Evolutionary conservation across 192 early-diverging fungal genomes (phyloP), one percentile per base, ranked within the genome.

Genomic region (Lobosporangium transversale): DNA sequence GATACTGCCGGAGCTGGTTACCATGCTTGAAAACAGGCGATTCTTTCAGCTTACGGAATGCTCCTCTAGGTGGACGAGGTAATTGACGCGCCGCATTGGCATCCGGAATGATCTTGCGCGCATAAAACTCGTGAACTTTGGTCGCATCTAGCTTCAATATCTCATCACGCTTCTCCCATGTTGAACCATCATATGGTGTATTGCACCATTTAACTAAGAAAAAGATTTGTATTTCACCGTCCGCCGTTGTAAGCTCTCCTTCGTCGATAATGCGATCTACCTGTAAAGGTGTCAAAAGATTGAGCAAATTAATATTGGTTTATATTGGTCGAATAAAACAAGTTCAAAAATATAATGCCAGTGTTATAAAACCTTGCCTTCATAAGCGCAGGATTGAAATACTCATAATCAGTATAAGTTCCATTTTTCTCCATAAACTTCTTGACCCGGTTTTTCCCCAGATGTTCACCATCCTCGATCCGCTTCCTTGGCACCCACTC

Each of bases 211-310:
- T 95, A 27, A 90, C 86, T 29, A 95, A 75, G 56, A 87, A 94
- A 61, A 88, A 89, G 10, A 94, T 71, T 35, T 79, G 80, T 17
- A 68, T 48, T 29, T 86, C 84, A 17, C 84, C 86, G 27, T 78
- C 81, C 1, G 78, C 68, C 47, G 86, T 84, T 1, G 80, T 76
- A 3, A 87, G 58, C 47, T 94, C 92, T 42, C 92, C 94, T 73
- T 94, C 94, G 71, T 95, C 94, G 63, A 95, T 86, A 26, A 95
- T 80, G 23, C 94, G 88, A 61, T 95, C 94, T 53, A 92, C 80
- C 89, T 91, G 54, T 31, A 29, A 2, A 89, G 83, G 27, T 90
- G 60, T n/a, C n/a, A n/a, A n/a, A 48, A 64, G 49, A 60, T 91
- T 91, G 82, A 20, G 55, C 40, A 33, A 83, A 83, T 35, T 89